A percentile compares a stretch with the other conserved stretches of the same genome.
These are phyloP conservation scores for Tylopilus sp. DNA, from an alignment of 768 basidiomycete genomes.

Conservation along the genomic window DNA sequence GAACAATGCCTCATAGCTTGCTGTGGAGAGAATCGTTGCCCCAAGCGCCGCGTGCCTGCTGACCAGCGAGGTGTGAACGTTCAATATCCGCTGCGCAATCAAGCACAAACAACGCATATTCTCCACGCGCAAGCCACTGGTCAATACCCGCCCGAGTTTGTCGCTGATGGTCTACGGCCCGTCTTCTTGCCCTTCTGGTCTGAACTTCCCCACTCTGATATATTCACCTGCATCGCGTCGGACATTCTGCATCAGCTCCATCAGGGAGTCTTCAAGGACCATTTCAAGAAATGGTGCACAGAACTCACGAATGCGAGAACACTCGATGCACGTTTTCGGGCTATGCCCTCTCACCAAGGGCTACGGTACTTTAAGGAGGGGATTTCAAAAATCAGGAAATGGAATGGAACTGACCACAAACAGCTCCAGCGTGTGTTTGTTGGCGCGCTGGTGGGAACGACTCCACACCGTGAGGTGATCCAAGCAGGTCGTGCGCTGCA, in stretches of 20 bases:
- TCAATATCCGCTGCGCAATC: neutral
- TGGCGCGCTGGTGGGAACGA: neutral
- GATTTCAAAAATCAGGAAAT: neutral
- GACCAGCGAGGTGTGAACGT: neutral
- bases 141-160: neutral
- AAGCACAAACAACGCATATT: neutral
- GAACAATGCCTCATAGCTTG: neutral
- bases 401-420: neutral
- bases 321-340: neutral
- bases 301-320: neutral
- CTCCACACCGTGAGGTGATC: neutral
- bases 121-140: neutral
- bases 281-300: neutral
- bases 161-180: neutral
- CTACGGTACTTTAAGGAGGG: neutral
- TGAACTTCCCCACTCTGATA: neutral
- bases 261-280: neutral
- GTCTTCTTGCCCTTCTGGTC: slow-evolving; percentile 5
- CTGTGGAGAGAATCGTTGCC: neutral
- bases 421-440: neutral
- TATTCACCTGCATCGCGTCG: neutral
- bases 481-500: neutral
- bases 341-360: neutral
- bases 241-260: slow-evolving; percentile 1
- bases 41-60: neutral